A percentile compares a stretch with the other conserved stretches of the same genome.
phyloP scores from a whole-genome alignment of 2,329 filamentous ascomycete genomes.

The Coniochaeta sp. region DNA sequence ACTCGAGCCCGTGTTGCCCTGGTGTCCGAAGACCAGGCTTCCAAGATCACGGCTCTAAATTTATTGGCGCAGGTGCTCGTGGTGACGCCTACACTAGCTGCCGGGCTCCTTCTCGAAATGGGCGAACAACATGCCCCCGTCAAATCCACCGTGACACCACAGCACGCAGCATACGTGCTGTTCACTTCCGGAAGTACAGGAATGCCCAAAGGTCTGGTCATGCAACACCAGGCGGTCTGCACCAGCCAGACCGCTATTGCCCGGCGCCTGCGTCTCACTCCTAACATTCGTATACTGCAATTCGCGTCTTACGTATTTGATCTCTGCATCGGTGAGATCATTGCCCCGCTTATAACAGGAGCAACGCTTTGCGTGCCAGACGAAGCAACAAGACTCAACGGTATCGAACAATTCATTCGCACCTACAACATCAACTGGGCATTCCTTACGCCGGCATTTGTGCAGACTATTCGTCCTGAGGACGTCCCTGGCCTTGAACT shows the following conservation, averaged over 20 bases:
- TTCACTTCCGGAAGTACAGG: neutral
- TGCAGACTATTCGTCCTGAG: too few relatives aligned
- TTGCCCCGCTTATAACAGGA: neutral
- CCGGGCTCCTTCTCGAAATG: slow-evolving; percentile 23
- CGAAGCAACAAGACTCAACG: neutral
- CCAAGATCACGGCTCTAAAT: too few relatives aligned
- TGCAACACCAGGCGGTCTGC: neutral
- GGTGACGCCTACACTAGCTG: too few relatives aligned
- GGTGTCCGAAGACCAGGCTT: too few relatives aligned
- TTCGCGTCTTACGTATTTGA: neutral
- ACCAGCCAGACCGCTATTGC: neutral
- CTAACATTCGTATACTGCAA: slow-evolving; percentile 6
- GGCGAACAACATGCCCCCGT: too few relatives aligned
- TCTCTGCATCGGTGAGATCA: neutral
- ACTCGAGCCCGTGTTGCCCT: too few relatives aligned
- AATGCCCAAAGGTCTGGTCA: neutral
- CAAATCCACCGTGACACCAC: too few relatives aligned
- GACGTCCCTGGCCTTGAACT: too few relatives aligned
- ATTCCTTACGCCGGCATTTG: neutral
- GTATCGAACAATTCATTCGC: neutral
- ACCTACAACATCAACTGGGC: neutral
- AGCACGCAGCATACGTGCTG: too few relatives aligned
- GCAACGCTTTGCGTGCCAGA: neutral
- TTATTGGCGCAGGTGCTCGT: too few relatives aligned
- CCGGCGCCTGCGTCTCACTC: too few relatives aligned